phyloP scores from a whole-genome alignment of 1,139 yeast species.

The Pneumocystis oryctolagi region DNA sequence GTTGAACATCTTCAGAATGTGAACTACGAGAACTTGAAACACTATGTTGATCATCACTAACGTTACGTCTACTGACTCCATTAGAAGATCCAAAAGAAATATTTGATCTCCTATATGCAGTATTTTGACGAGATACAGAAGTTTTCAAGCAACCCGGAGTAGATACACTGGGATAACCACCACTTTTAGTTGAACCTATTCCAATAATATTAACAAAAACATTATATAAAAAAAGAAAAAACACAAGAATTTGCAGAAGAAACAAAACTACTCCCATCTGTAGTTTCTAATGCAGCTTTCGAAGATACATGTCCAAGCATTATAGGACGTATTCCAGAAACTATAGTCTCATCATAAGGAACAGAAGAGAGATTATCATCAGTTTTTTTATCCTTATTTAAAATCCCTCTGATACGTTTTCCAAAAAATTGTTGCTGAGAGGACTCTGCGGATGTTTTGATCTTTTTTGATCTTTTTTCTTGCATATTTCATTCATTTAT shows the following conservation, averaged over 20 bases:
- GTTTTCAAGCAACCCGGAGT: neutral
- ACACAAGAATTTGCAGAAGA: neutral
- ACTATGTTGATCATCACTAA: conserved; percentile 1
- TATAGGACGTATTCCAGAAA: neutral
- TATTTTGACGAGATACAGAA: neutral
- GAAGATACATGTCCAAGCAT: neutral
- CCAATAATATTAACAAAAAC: neutral
- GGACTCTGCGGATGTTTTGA: neutral
- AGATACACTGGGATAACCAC: neutral
- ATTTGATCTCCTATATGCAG: neutral
- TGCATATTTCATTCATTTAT: neutral
- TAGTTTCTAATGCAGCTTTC: neutral
- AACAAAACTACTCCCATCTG: neutral
- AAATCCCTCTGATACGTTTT: neutral
- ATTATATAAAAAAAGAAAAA: neutral
- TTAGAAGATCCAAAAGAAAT: neutral
- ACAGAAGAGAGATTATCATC: neutral
- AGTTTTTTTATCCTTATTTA: neutral
- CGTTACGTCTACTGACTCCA: neutral
- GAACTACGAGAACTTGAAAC: conserved; percentile 1
- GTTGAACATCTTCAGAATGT: neutral
- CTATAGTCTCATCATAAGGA: neutral
- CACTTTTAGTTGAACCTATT: neutral
- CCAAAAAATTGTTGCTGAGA: neutral
- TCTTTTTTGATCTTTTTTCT: neutral